phyloP scores from a whole-genome alignment of 768 basidiomycete species.

The Mycena alexandri region DNA sequence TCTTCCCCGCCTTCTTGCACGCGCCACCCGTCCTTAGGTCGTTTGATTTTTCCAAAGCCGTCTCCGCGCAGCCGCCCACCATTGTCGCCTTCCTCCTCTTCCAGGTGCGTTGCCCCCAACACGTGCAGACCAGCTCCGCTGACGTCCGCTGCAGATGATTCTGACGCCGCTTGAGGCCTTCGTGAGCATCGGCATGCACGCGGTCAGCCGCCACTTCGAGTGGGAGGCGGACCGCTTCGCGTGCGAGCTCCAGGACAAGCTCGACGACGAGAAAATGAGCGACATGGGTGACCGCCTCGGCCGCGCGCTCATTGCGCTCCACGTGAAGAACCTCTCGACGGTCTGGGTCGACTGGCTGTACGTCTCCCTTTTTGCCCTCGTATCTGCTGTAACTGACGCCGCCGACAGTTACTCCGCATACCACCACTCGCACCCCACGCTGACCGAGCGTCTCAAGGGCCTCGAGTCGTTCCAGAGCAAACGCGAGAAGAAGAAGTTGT shows the following conservation, averaged over 20 bases:
- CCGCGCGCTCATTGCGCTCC: constrained; percentile 84
- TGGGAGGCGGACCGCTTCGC: constrained; percentile 95
- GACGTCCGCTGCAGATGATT: constrained; percentile 68
- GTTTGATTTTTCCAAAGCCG: constrained; percentile 80
- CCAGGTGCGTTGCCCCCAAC: constrained; percentile 60
- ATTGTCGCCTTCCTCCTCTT: constrained; percentile 90
- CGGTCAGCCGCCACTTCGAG: constrained; percentile 87
- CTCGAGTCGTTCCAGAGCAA: constrained; percentile 74
- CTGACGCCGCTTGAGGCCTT: constrained; percentile 84
- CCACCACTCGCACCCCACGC: constrained; percentile 95
- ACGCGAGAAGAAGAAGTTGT: constrained; percentile 28
- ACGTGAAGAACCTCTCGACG: constrained; percentile 92
- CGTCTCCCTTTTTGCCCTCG: constrained; percentile 45
- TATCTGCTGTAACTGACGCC: constrained; percentile 6
- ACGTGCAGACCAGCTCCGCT: neutral
- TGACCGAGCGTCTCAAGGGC: constrained; percentile 89
- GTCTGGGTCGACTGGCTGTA: constrained; percentile 96
- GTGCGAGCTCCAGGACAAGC: constrained; percentile 72
- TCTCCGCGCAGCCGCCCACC: constrained; percentile 79
- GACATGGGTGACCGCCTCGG: constrained; percentile 91
- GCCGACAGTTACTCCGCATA: constrained; percentile 88
- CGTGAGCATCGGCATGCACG: constrained; percentile 81
- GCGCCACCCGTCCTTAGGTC: constrained; percentile 83
- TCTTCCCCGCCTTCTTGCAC: constrained; percentile 91
- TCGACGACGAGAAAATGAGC: constrained; percentile 69